These are phyloP conservation scores for Colletotrichum karsti DNA, from an alignment of 2,329 filamentous ascomycete species.

Conservation along the genomic window DNA sequence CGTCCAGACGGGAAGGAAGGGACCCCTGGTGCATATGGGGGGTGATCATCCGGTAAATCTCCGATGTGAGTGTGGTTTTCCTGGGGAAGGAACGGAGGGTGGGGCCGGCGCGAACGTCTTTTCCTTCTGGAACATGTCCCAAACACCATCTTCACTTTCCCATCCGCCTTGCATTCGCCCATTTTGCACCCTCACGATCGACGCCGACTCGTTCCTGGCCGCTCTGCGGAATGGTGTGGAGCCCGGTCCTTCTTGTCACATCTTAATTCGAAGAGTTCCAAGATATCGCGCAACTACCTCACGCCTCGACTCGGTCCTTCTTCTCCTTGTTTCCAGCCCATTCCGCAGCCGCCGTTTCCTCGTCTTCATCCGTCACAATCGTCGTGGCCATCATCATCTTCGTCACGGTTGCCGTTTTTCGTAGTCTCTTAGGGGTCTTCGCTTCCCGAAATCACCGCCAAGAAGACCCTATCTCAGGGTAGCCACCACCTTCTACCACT, in stretches of 20 bases:
- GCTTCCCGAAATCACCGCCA: too few relatives aligned
- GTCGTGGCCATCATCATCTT: background rate
- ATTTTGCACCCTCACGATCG: slow-evolving; percentile 3
- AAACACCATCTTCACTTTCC: slow-evolving; percentile 24
- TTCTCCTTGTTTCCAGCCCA: too few relatives aligned
- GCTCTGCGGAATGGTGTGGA: background rate
- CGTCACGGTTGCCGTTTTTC: background rate
- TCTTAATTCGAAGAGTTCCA: background rate
- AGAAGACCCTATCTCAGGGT: background rate
- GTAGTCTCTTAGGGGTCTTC: too few relatives aligned
- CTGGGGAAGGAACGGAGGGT: slow-evolving; percentile 21
- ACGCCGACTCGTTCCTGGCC: background rate
- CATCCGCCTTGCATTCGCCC: background rate
- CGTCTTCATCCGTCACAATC: background rate
- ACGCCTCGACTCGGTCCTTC: background rate
- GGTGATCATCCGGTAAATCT: slow-evolving; percentile 12
- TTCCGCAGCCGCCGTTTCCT: background rate
- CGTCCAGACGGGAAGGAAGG: background rate
- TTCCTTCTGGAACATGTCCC: slow-evolving; percentile 24
- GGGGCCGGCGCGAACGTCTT: slow-evolving; percentile 15
- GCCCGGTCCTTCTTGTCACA: background rate
- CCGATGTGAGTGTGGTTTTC: background rate
- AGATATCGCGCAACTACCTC: background rate
- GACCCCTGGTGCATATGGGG: background rate
- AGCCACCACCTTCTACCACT: background rate